These are phyloP conservation scores for Nakazawaea anatomiae DNA, from an alignment of 805 yeast genomes.

Conservation along the genomic window DNA sequence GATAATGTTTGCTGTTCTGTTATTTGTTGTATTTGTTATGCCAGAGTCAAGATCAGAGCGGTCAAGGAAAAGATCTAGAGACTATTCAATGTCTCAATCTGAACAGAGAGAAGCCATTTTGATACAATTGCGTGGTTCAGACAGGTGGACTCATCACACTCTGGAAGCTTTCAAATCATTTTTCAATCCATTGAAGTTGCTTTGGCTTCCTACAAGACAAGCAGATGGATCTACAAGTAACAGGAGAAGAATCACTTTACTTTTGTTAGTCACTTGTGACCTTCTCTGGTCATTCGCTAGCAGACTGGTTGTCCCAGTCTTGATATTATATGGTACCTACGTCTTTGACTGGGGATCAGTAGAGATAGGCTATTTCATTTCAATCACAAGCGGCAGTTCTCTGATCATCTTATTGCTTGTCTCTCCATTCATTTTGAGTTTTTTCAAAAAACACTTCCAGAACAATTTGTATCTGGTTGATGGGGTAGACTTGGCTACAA, in stretches of 20 bases:
- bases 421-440: slow-evolving; percentile 35
- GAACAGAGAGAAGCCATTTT: background rate
- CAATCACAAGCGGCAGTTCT: slow-evolving; percentile 38
- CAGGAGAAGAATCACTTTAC: slow-evolving; percentile 31
- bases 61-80: slow-evolving; percentile 37
- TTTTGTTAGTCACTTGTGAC: slow-evolving; percentile 36
- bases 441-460: slow-evolving; percentile 26
- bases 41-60: slow-evolving; percentile 51
- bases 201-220: slow-evolving; percentile 36
- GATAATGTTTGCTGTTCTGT: slow-evolving; percentile 22
- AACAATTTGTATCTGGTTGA: slow-evolving; percentile 36
- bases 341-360: slow-evolving; percentile 41
- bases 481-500: slow-evolving; percentile 36
- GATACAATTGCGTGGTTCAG: background rate
- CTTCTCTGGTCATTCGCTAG: slow-evolving; percentile 27
- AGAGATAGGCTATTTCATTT: slow-evolving; percentile 44
- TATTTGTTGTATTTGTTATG: slow-evolving; percentile 29
- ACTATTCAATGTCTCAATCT: slow-evolving; percentile 19
- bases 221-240: background rate
- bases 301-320: slow-evolving; percentile 27
- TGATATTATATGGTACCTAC: slow-evolving; percentile 41
- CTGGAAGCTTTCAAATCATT: slow-evolving; percentile 7
- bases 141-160: background rate
- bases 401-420: slow-evolving; percentile 38
- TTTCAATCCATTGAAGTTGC: slow-evolving; percentile 37